Percentiles rank a stretch among this genome's conserved stretches.
Conservation (phyloP, 2,329 filamentous ascomycete genomes). For the Clarireedia homoeocarpa region DNA sequence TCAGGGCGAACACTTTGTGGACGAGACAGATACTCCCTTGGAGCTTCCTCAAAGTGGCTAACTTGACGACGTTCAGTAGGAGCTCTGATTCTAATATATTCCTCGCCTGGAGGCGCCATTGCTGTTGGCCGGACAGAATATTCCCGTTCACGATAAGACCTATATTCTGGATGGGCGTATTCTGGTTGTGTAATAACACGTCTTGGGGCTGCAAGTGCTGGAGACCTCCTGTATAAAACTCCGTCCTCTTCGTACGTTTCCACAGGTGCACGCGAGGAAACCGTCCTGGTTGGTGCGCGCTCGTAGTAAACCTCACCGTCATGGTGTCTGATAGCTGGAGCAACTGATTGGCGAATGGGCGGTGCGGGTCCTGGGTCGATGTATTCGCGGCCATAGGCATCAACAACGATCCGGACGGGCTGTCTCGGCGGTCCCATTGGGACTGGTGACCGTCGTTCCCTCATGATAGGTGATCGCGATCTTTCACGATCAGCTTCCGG, state of each 20-base stretch:
- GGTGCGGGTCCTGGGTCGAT: constrained; percentile 45
- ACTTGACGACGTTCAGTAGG: constrained; percentile 22
- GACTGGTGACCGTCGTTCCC: constrained; percentile 38
- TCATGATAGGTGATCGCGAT: constrained; percentile 40
- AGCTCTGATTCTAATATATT: constrained; percentile 40
- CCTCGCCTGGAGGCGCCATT: constrained; percentile 23
- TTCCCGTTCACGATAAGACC: constrained; percentile 49
- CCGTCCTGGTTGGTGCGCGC: constrained; percentile 32
- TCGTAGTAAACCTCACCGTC: constrained; percentile 59
- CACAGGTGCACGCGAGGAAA: constrained; percentile 22
- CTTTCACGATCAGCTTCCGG: constrained; percentile 41
- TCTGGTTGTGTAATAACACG: constrained; percentile 58
- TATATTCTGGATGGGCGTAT: constrained; percentile 38
- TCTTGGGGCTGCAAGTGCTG: constrained; percentile 41
- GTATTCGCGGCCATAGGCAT: constrained; percentile 78
- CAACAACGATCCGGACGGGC: constrained; percentile 63
- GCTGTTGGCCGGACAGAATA: constrained; percentile 42
- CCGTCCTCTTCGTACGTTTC: constrained; percentile 26
- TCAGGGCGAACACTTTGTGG: constrained; percentile 49
- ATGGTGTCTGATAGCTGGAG: constrained; percentile 34
- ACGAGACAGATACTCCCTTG: constrained; percentile 39
- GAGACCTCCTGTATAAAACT: constrained; percentile 42
- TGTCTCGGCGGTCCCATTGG: constrained; percentile 40
- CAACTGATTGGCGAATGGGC: constrained; percentile 44
- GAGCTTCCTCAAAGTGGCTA: constrained; percentile 38